Base-by-base conservation (phyloP, 2,329 filamentous ascomycete species). In the Coniochaeta sp. region DNA sequence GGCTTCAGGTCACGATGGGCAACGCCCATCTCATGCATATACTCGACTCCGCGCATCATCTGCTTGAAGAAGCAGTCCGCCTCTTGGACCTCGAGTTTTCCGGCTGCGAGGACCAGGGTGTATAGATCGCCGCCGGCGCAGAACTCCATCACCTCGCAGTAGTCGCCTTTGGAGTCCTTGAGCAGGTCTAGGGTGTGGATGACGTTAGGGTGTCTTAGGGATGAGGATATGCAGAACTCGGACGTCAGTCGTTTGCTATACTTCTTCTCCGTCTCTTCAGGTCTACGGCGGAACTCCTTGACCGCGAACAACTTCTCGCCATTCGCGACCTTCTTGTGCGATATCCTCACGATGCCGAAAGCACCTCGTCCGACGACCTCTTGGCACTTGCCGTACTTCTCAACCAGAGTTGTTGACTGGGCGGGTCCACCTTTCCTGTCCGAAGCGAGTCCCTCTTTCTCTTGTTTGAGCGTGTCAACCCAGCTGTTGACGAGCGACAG, bases 1-100 rank as follows among this genome's bases (percentile, higher is more conserved):
- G 95, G 95, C 75, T 99, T 99, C 54, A 99, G 78, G 69, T 99
- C 95, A 63, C 95, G 90, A 73, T 99, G 95, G 14, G 95, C 93
- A 28, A 99, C 95, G 60, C 95, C 95, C 95, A 98, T 99, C 72
- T 98, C 93, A 76, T 99, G 95, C 79, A 99, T 92, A 74, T 99
- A 99, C 75, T 98, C 93, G 58, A 99, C 95, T 63, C 95, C 95
- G 61, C 95, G 90, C 93, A 99, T 98, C 75, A 98, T 87, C 75
- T 99, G 95, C 77, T 98, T 96, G 81, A 99, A 99, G 74, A 95
- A 96, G 76, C 95, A 99, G 73, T 99, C 95, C 62, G 95, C 93
- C 75, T 99, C 95, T 62, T 86, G 81, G 33, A 96, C 91, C 72
- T 95, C 93, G 22, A 99, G 86, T 74, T 96, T 96, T 62, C 91